A percentile compares a stretch with the other conserved stretches of the same genome.
Conservation (phyloP, 2,329 filamentous ascomycete species). For the Colletotrichum theobromicola region DNA sequence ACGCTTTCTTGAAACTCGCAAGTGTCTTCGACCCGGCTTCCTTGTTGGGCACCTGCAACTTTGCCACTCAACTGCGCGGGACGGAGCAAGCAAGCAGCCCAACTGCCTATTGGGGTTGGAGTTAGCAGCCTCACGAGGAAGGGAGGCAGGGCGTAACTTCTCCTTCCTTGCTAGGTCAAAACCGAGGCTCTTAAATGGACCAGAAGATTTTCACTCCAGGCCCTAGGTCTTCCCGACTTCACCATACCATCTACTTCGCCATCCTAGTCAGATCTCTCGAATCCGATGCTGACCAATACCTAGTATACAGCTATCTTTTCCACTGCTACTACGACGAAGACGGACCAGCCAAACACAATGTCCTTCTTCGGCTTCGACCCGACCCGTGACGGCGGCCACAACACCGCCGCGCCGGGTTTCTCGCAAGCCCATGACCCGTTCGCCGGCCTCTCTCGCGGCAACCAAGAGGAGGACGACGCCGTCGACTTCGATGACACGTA, state of each 20-base stretch:
- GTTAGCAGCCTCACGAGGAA: background rate
- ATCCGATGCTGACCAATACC: slow-evolving; percentile 4
- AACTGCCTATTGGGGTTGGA: background rate
- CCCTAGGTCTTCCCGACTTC: background rate
- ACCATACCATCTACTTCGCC: background rate
- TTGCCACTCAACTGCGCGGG: background rate
- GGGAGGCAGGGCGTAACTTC: background rate
- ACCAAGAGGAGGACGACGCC: slow-evolving; percentile 62
- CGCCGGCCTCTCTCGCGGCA: slow-evolving; percentile 74
- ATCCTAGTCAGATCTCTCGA: background rate
- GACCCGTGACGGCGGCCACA: slow-evolving; percentile 58
- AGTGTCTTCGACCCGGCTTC: background rate
- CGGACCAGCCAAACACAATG: slow-evolving; percentile 56
- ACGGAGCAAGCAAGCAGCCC: background rate
- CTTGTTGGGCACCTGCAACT: background rate
- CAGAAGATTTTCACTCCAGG: background rate
- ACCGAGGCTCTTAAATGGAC: background rate
- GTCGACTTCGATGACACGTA: slow-evolving; percentile 96
- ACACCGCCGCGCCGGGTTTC: slow-evolving; percentile 77
- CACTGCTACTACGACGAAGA: background rate
- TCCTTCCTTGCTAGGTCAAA: background rate
- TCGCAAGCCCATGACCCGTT: slow-evolving; percentile 86
- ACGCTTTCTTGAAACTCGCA: background rate
- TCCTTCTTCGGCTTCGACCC: slow-evolving; percentile 92
- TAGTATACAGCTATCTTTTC: slow-evolving; percentile 14